These are phyloP conservation scores for Yamadazyma sp. DNA, from an alignment of 805 yeast genomes.

Conservation along the genomic window DNA sequence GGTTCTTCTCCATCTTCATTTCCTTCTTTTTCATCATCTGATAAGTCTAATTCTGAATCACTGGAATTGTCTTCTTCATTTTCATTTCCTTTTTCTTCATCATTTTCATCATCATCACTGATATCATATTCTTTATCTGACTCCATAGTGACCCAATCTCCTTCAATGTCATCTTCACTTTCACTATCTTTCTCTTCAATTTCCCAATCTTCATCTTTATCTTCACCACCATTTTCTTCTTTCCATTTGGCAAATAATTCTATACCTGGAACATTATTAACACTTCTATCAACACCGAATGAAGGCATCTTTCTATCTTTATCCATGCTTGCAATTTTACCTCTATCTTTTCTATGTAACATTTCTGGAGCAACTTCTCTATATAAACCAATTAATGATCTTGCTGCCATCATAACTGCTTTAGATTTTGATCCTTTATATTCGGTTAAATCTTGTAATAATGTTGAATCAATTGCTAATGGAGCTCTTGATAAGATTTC, in stretches of 20 bases:
- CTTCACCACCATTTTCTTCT: slow-evolving; percentile 52
- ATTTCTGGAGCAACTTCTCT: slow-evolving; percentile 96
- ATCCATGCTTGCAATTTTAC: slow-evolving; percentile 79
- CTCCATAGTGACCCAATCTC: slow-evolving; percentile 89
- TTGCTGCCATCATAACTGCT: slow-evolving; percentile 92
- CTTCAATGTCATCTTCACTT: slow-evolving; percentile 42
- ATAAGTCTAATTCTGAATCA: slow-evolving; percentile 26
- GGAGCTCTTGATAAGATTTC: slow-evolving; percentile 94
- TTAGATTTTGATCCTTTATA: slow-evolving; percentile 93
- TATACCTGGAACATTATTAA: slow-evolving; percentile 83
- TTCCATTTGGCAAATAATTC: slow-evolving; percentile 90
- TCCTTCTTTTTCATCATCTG: slow-evolving; percentile 22
- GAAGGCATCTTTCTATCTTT: slow-evolving; percentile 50
- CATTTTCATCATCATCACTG: slow-evolving; percentile 45
- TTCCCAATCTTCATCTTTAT: slow-evolving; percentile 51
- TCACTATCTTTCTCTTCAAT: slow-evolving; percentile 47
- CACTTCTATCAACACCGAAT: slow-evolving; percentile 71
- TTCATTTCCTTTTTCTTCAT: slow-evolving; percentile 30
- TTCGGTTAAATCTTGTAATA: slow-evolving; percentile 84
- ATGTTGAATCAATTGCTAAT: slow-evolving; percentile 82
- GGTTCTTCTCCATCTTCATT: slow-evolving; percentile 38
- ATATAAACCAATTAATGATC: slow-evolving; percentile 78
- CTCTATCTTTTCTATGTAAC: slow-evolving; percentile 88
- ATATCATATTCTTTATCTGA: slow-evolving; percentile 73
- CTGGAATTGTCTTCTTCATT: slow-evolving; percentile 19